Percentiles rank a stretch among this genome's conserved stretches.
These are phyloP conservation scores for Candida adriatica DNA, from an alignment of 805 yeast genomes.

Conservation along the genomic window DNA sequence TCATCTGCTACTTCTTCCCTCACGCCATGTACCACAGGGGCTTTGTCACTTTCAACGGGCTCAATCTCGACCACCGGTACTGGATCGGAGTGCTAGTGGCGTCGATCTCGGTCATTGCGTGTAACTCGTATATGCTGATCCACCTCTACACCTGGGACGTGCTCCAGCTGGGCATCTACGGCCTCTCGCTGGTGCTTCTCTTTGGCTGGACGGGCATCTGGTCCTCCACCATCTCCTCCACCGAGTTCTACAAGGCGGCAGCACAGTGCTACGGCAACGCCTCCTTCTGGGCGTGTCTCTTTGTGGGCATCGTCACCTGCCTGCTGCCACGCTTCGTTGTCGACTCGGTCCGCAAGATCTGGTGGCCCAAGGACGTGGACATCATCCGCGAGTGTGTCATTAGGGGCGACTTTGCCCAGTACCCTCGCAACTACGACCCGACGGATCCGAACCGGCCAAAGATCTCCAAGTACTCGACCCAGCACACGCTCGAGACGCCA, in stretches of 20 bases:
- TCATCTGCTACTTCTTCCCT: slow-evolving; percentile 67
- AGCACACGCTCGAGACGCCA: slow-evolving; percentile 24
- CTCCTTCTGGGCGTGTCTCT: slow-evolving; percentile 60
- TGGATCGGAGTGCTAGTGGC: slow-evolving; percentile 66
- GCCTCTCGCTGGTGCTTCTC: slow-evolving; percentile 51
- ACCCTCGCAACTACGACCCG: slow-evolving; percentile 68
- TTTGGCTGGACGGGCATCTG: slow-evolving; percentile 80
- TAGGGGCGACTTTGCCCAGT: slow-evolving; percentile 60
- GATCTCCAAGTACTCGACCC: slow-evolving; percentile 38
- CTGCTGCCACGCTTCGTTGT: slow-evolving; percentile 60
- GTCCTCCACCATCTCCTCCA: slow-evolving; percentile 47
- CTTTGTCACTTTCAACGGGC: slow-evolving; percentile 44
- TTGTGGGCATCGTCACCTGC: slow-evolving; percentile 58
- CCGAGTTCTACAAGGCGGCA: slow-evolving; percentile 63
- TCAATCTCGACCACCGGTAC: slow-evolving; percentile 62
- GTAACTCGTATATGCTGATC: slow-evolving; percentile 57
- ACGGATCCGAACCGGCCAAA: slow-evolving; percentile 64
- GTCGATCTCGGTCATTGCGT: slow-evolving; percentile 57
- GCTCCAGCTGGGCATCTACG: slow-evolving; percentile 50
- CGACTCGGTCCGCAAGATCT: slow-evolving; percentile 48
- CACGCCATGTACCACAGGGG: slow-evolving; percentile 43
- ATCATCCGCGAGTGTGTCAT: slow-evolving; percentile 65
- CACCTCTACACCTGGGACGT: slow-evolving; percentile 82
- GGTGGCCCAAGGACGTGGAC: slow-evolving; percentile 61
- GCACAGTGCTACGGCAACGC: slow-evolving; percentile 55